Percentiles rank a stretch among this genome's conserved stretches.
Conservation (phyloP, 768 basidiomycete species). For the Tulasnella sp. region DNA sequence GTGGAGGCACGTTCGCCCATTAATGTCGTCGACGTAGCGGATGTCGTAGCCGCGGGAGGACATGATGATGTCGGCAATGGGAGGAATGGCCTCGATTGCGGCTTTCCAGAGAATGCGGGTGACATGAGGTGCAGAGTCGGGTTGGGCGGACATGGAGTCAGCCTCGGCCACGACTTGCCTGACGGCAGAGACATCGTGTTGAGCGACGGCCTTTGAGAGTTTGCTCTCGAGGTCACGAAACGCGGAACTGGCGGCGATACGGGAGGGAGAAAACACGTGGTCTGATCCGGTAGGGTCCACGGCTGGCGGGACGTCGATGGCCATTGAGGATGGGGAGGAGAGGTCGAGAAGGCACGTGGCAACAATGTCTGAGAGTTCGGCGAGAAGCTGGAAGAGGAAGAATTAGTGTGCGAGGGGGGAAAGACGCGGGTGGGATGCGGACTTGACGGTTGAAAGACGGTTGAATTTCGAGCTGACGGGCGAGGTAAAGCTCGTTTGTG, state of each 20-base stretch:
- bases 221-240: slow-evolving; percentile 83
- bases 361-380: slow-evolving; percentile 87
- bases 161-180: slow-evolving; percentile 52
- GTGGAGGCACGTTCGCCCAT: slow-evolving; percentile 85
- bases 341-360: slow-evolving; percentile 70
- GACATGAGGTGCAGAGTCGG: slow-evolving; percentile 51
- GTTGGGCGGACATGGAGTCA: slow-evolving; percentile 45
- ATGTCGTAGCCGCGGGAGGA: slow-evolving; percentile 72
- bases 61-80: slow-evolving; percentile 64
- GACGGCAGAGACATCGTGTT: slow-evolving; percentile 46
- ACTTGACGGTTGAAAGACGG: slow-evolving; percentile 95
- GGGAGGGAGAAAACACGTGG: slow-evolving; percentile 30
- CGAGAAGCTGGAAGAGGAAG: slow-evolving; percentile 56
- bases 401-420: no score
- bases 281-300: slow-evolving; percentile 35
- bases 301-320: neutral
- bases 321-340: slow-evolving; percentile 35
- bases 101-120: slow-evolving; percentile 94
- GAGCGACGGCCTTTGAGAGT: slow-evolving; percentile 61
- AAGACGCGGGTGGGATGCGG: no score
- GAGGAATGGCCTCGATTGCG: slow-evolving; percentile 62
- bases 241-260: slow-evolving; percentile 28
- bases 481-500: slow-evolving; percentile 93
- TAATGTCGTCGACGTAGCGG: slow-evolving; percentile 90
- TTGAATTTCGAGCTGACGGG: slow-evolving; percentile 96